Evolutionary conservation across 1,139 yeast species (phyloP).

Genomic region (Nadsonia starkeyi-henricii): DNA sequence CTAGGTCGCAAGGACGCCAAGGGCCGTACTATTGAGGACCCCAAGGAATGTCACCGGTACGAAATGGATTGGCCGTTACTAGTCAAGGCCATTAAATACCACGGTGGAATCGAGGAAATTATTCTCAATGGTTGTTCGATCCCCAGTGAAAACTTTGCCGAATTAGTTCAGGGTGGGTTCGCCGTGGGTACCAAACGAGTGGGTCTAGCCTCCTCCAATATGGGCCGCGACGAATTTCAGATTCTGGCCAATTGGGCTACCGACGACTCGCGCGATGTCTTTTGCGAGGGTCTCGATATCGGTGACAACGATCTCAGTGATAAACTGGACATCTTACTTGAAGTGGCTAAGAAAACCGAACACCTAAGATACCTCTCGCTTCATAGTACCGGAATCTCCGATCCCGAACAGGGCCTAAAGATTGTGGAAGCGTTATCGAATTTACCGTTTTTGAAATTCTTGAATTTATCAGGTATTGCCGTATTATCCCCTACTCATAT

Average conservation of each 20-base stretch:
- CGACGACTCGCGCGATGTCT: conserved; percentile 28
- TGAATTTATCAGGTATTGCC: conserved; percentile 68
- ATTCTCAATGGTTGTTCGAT: conserved; percentile 70
- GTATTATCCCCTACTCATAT: conserved; percentile 59
- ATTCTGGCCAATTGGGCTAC: conserved; percentile 52
- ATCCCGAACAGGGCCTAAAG: conserved; percentile 40
- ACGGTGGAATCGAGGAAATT: conserved; percentile 74
- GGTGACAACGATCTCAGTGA: conserved; percentile 64
- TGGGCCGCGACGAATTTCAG: conserved; percentile 42
- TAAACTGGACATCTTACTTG: conserved; percentile 13
- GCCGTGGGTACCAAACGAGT: conserved; percentile 48
- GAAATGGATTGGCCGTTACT: conserved; percentile 69
- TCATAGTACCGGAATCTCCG: conserved; percentile 47
- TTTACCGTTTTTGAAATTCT: conserved; percentile 46
- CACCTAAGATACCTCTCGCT: conserved; percentile 49
- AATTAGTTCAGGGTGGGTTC: conserved; percentile 39
- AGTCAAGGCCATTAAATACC: conserved; percentile 37
- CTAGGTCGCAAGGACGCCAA: conserved; percentile 9
- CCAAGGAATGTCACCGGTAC: conserved; percentile 31
- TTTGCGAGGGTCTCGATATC: conserved; percentile 70
- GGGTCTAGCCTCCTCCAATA: conserved; percentile 64
- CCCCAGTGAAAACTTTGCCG: conserved; percentile 29
- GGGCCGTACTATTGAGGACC: conserved; percentile 1
- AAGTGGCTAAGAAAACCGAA: conserved; percentile 2
- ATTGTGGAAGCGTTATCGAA: conserved; percentile 36